Conservation (phyloP, 495 filamentous ascomycete genomes). For the Mytilinidion resinicola region DNA sequence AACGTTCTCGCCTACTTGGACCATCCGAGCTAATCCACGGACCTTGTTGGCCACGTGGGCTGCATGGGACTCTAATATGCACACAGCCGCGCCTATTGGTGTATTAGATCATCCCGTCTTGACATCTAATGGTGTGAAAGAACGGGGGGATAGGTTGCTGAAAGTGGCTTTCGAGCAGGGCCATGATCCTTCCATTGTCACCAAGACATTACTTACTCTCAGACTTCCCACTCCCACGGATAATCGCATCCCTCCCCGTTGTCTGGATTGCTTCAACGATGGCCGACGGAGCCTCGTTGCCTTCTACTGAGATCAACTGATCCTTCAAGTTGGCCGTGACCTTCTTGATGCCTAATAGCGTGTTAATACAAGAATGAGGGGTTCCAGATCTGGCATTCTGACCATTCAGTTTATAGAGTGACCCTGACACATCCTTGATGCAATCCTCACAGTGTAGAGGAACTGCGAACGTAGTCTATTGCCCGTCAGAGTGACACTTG, state of each 20-base stretch:
- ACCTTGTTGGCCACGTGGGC: constrained; percentile 35
- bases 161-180: too few species aligned
- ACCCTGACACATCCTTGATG: constrained; percentile 72
- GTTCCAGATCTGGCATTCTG: constrained; percentile 7
- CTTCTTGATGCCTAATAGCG: constrained; percentile 51
- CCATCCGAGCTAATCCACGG: constrained; percentile 39
- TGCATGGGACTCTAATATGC: constrained; percentile 89
- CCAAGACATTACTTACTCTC: constrained; percentile 57
- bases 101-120: background rate
- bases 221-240: constrained; percentile 78
- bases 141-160: too few species aligned
- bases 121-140: too few species aligned
- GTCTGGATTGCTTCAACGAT: constrained; percentile 83
- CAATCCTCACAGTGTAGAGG: constrained; percentile 86
- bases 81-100: constrained; percentile 74
- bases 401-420: constrained; percentile 68
- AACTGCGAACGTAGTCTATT: constrained; percentile 86
- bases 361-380: background rate
- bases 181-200: too few species aligned
- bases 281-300: constrained; percentile 74
- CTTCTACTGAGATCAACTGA: constrained; percentile 63
- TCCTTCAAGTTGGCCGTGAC: constrained; percentile 59
- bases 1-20: constrained; percentile 44
- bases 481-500: background rate
- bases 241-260: constrained; percentile 88